phyloP scores from a whole-genome alignment of 192 early-diverging fungal genomes.

The Coemansia sp. region DNA sequence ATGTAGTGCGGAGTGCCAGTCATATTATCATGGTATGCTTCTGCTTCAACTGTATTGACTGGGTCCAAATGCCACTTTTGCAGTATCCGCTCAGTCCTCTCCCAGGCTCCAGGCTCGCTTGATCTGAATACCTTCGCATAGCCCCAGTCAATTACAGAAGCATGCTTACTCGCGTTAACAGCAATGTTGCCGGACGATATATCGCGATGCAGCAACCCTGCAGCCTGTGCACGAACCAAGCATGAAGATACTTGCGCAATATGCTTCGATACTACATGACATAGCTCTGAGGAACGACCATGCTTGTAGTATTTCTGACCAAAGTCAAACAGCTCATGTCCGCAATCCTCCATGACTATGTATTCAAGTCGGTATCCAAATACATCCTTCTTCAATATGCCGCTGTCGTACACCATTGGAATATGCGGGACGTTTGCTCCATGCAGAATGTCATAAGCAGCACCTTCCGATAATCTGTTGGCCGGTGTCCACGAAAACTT shows the following conservation, averaged over 20 bases:
- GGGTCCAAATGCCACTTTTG: background rate
- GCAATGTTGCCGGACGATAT: slow-evolving; percentile 26
- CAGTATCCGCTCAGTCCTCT: background rate
- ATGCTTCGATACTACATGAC: background rate
- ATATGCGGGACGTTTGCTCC: background rate
- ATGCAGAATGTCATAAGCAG: slow-evolving; percentile 8
- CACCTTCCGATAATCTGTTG: slow-evolving; percentile 15
- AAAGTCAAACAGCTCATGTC: background rate
- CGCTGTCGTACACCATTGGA: background rate
- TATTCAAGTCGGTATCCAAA: slow-evolving; percentile 24
- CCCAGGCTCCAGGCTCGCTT: background rate
- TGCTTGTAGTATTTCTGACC: background rate
- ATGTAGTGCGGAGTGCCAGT: slow-evolving; percentile 5
- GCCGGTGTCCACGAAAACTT: slow-evolving; percentile 14
- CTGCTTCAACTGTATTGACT: background rate
- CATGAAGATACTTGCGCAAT: background rate
- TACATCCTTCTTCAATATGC: background rate
- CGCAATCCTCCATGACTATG: slow-evolving; percentile 21
- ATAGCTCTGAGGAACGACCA: background rate
- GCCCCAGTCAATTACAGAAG: slow-evolving; percentile 23
- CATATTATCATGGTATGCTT: background rate
- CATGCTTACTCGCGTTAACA: background rate
- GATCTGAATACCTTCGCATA: background rate
- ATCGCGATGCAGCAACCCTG: slow-evolving; percentile 17
- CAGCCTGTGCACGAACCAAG: slow-evolving; percentile 2